phyloP scores from a whole-genome alignment of 2,329 filamentous ascomycete genomes.

The Hymenoscyphus salicellus region DNA sequence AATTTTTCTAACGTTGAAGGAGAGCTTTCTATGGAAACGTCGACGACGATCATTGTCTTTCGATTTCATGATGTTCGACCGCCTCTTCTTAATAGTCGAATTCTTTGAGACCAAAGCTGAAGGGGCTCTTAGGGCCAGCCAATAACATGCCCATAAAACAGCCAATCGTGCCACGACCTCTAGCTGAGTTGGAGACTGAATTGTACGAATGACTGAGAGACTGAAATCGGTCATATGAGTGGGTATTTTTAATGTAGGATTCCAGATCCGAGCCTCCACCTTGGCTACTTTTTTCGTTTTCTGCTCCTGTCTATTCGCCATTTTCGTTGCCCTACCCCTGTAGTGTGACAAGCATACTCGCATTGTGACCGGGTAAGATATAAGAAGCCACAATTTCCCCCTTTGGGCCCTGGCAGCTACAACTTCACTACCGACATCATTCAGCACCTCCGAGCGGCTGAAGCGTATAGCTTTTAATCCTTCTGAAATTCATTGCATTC shows the following conservation, averaged over 20 bases:
- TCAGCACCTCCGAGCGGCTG: conserved; percentile 13
- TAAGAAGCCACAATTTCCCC: conserved; percentile 12
- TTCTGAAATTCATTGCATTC: conserved; percentile 11
- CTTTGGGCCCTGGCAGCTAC: conserved; percentile 5
- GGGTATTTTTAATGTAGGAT: conserved; percentile 12
- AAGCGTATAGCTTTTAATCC: conserved; percentile 11
- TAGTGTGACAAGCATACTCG: conserved; percentile 9
- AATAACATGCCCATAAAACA: conserved; percentile 14
- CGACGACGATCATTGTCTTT: conserved; percentile 9
- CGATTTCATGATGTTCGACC: conserved; percentile 15
- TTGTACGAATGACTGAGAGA: conserved; percentile 15
- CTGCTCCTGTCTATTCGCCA: conserved; percentile 9
- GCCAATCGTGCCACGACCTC: conserved; percentile 21
- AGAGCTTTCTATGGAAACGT: conserved; percentile 3
- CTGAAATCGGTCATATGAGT: conserved; percentile 7
- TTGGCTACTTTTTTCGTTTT: conserved; percentile 1
- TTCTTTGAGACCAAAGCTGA: conserved; percentile 14
- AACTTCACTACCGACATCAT: conserved; percentile 3
- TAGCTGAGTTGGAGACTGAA: conserved; percentile 18
- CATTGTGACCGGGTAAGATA: conserved; percentile 11
- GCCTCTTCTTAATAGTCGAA: conserved; percentile 12
- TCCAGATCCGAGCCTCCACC: conserved; percentile 8
- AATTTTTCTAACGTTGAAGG: conserved; percentile 3
- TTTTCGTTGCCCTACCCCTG: conserved; percentile 11
- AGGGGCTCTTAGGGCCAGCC: conserved; percentile 14